phyloP scores from a whole-genome alignment of 768 basidiomycete genomes.

The Floccularia luteovirens region DNA sequence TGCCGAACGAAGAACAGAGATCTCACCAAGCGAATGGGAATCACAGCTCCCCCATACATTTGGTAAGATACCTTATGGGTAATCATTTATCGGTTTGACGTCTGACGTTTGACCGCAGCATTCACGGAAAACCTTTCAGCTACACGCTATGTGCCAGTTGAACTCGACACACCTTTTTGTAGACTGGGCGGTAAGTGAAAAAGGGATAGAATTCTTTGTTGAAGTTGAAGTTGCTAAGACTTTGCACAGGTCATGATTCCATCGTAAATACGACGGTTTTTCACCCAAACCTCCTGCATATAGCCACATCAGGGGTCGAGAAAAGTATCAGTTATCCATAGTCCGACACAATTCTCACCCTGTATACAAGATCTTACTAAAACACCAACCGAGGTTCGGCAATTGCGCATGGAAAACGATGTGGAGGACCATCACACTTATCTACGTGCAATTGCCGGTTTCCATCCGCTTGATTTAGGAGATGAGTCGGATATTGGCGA shows the following conservation, averaged over 20 bases:
- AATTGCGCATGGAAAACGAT: constrained; percentile 23
- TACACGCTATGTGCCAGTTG: constrained; percentile 49
- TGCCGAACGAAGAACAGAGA: constrained; percentile 31
- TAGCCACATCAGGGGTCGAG: constrained; percentile 72
- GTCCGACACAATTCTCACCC: constrained; percentile 48
- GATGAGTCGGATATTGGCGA: constrained; percentile 29
- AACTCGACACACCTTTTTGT: constrained; percentile 56
- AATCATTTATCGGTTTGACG: neutral
- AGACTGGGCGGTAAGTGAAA: constrained; percentile 42
- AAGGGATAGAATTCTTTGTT: neutral
- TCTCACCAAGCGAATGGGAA: constrained; percentile 40
- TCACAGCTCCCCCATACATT: constrained; percentile 23
- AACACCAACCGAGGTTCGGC: constrained; percentile 42
- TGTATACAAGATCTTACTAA: constrained; percentile 39
- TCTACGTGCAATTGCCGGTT: constrained; percentile 23
- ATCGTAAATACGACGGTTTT: constrained; percentile 71
- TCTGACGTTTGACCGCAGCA: constrained; percentile 19
- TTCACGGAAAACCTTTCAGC: constrained; percentile 32
- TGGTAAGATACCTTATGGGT: constrained; percentile 18
- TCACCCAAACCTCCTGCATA: constrained; percentile 61
- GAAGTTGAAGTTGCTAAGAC: neutral
- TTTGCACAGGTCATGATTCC: constrained; percentile 53
- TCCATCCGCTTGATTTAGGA: constrained; percentile 19
- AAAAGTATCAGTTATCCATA: constrained; percentile 61
- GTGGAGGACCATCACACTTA: constrained; percentile 28